Percentiles rank a stretch among this genome's conserved stretches.
Conservation (phyloP, 192 early-diverging fungal genomes). For the Lunasporangiospora selenospora region DNA sequence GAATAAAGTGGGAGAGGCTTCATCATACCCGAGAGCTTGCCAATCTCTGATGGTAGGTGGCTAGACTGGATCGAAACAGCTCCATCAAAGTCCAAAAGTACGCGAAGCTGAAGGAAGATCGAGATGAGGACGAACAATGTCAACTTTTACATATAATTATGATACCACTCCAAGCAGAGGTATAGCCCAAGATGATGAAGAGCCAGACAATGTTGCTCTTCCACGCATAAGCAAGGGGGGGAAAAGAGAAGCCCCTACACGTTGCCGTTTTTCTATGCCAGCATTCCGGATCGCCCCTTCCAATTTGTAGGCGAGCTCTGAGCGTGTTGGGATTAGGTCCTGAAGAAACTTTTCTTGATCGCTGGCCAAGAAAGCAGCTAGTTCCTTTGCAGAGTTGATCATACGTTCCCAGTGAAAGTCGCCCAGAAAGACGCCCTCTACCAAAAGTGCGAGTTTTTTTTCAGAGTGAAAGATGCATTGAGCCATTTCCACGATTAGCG, state of each 20-base stretch:
- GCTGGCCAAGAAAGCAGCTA: conserved; percentile 13
- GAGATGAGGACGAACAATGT: too few species aligned
- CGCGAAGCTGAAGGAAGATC: conserved; percentile 10
- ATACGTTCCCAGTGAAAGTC: conserved; percentile 42
- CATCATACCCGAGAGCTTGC: too few species aligned
- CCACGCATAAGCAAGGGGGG: too few species aligned
- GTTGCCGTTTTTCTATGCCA: conserved; percentile 24
- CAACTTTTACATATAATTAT: too few species aligned
- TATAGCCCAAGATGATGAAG: too few species aligned
- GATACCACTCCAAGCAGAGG: too few species aligned
- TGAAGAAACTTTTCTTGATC: conserved; percentile 23
- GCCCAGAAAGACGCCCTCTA: conserved; percentile 35
- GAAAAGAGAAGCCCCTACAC: conserved; percentile 27
- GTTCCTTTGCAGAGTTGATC: conserved; percentile 33
- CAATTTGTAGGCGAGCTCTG: conserved; percentile 29
- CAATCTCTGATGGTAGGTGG: conserved; percentile 38
- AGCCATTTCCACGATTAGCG: too few species aligned
- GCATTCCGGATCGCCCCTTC: conserved; percentile 25
- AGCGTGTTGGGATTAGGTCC: conserved; percentile 36
- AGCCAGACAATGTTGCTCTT: too few species aligned
- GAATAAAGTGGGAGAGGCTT: too few species aligned
- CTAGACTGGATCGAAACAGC: conserved; percentile 37
- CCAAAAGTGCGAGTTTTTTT: too few species aligned
- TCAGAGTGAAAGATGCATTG: too few species aligned
- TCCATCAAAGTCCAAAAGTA: conserved; percentile 40